Conservation (phyloP, 2,329 filamentous ascomycete genomes). For the Zymoseptoria passerinii region DNA sequence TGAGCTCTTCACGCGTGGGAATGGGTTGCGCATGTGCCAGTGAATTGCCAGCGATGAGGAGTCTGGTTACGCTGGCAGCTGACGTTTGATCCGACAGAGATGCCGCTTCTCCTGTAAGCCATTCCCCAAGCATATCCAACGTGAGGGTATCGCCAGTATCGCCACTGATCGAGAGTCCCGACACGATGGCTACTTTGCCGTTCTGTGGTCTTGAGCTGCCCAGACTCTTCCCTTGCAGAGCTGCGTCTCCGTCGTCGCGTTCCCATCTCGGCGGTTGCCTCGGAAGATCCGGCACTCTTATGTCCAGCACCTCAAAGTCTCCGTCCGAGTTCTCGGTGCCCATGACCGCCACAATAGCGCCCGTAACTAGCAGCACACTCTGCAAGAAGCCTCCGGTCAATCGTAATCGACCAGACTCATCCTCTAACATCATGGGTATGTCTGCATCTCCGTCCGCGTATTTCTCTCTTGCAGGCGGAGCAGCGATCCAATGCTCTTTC, state of each 20-base stretch:
- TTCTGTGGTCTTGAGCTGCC: slow-evolving; percentile 37
- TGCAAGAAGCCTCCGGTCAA: slow-evolving; percentile 64
- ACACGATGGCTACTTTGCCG: slow-evolving; percentile 78
- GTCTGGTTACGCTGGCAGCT: slow-evolving; percentile 63
- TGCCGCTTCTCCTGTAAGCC: slow-evolving; percentile 72
- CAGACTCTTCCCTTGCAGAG: slow-evolving; percentile 31
- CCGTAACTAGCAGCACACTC: slow-evolving; percentile 71
- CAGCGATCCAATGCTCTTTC: slow-evolving; percentile 90
- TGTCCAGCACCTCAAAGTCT: slow-evolving; percentile 84
- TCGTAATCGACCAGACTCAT: slow-evolving; percentile 82
- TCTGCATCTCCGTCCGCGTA: slow-evolving; percentile 19
- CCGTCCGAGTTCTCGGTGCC: slow-evolving; percentile 89
- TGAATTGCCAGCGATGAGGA: slow-evolving; percentile 89
- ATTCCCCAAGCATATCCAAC: slow-evolving; percentile 74
- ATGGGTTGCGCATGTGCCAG: slow-evolving; percentile 48
- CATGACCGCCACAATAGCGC: slow-evolving; percentile 87
- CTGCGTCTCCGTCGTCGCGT: slow-evolving; percentile 45
- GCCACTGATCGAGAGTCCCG: slow-evolving; percentile 76
- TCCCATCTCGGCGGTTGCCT: slow-evolving; percentile 76
- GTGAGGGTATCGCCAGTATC: slow-evolving; percentile 65
- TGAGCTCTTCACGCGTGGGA: slow-evolving; percentile 39
- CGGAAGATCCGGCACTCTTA: slow-evolving; percentile 79
- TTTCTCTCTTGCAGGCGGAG: slow-evolving; percentile 66
- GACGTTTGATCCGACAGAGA: slow-evolving; percentile 51
- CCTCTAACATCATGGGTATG: slow-evolving; percentile 60